Base-by-base conservation (phyloP, 2,329 filamentous ascomycete species). In the Blastomyces percursus region DNA sequence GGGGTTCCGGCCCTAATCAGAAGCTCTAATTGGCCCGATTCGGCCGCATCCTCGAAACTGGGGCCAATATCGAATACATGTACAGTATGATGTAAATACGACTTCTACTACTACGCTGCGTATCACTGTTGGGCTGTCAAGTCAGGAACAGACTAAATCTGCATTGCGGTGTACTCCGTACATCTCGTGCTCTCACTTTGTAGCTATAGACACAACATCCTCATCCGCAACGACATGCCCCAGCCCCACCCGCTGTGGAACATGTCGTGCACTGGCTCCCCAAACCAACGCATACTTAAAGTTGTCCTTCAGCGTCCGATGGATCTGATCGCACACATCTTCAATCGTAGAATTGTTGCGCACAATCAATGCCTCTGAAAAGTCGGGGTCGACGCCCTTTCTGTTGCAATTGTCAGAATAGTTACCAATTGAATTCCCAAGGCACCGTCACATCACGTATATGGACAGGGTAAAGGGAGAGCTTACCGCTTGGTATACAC, bases 211-310 rank as follows among this genome's bases (percentile, higher is more conserved):
- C 57, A 88, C 84, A 61, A 88, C 85, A 76, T 88, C 85, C 73
- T 87, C 85, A 69, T 88, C 85, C 6, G 79, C 73, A 35, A 99
- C 92, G 14, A 84, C 71, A 80, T 99, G 94, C 7, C 84, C 81
- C 70, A 99, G 76, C 0, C 94, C 95, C 46, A 96, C 93, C 66
- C 94, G 82, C 80, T 99, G 94, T 44, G 95, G 94, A 44, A 97
- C 82, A 80, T 99, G 95, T 71, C 91, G 86, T 44, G 94, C 94
- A 76, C 93, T 97, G 21, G 92, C 92, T 4, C 94, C 94, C 95
- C 95, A 99, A 0, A 99, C 94, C 67, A 97, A 78, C 2, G 94
- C 95, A 78, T 97, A 96, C 81, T 97, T 99, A 83, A 97, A 99
- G 4, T 91, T 96, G 66, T 99, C 95, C 84, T 97, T 99, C 67